These are phyloP conservation scores for Neonectria punicea DNA, from an alignment of 2,329 filamentous ascomycete genomes.

Conservation along the genomic window DNA sequence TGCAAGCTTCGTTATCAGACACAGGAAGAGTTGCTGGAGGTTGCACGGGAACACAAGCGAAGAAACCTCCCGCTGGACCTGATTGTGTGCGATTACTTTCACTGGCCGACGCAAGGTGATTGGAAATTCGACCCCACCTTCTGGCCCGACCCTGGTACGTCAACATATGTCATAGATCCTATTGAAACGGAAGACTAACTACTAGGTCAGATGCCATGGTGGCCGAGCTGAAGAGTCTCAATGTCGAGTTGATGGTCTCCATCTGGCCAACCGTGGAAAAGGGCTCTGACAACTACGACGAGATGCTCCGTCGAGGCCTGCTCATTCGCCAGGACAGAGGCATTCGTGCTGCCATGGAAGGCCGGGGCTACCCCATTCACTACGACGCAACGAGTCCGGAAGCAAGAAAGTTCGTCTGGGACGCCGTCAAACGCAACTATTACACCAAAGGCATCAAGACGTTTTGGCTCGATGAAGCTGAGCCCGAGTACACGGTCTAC, in stretches of 20 bases:
- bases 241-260: slow-evolving; percentile 74
- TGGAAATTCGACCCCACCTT: slow-evolving; percentile 73
- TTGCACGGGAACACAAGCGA: slow-evolving; percentile 68
- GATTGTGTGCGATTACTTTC: slow-evolving; percentile 76
- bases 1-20: slow-evolving; percentile 74
- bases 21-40: slow-evolving; percentile 69
- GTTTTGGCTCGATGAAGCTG: slow-evolving; percentile 77
- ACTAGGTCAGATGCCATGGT: slow-evolving; percentile 66
- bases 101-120: slow-evolving; percentile 74
- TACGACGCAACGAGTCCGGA: slow-evolving; percentile 72
- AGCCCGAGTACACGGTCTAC: slow-evolving; percentile 72
- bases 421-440: slow-evolving; percentile 68
- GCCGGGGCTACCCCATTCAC: slow-evolving; percentile 67
- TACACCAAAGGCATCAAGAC: slow-evolving; percentile 69
- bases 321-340: slow-evolving; percentile 71
- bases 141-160: slow-evolving; percentile 71
- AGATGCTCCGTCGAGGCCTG: slow-evolving; percentile 70
- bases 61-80: slow-evolving; percentile 68
- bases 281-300: slow-evolving; percentile 66
- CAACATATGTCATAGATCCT: slow-evolving; percentile 23
- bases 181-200: background rate
- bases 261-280: slow-evolving; percentile 75
- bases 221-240: slow-evolving; percentile 65
- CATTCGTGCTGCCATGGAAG: slow-evolving; percentile 67
- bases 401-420: slow-evolving; percentile 69